phyloP scores from a whole-genome alignment of 2,329 filamentous ascomycete species.

The Neonectria neomacrospora region DNA sequence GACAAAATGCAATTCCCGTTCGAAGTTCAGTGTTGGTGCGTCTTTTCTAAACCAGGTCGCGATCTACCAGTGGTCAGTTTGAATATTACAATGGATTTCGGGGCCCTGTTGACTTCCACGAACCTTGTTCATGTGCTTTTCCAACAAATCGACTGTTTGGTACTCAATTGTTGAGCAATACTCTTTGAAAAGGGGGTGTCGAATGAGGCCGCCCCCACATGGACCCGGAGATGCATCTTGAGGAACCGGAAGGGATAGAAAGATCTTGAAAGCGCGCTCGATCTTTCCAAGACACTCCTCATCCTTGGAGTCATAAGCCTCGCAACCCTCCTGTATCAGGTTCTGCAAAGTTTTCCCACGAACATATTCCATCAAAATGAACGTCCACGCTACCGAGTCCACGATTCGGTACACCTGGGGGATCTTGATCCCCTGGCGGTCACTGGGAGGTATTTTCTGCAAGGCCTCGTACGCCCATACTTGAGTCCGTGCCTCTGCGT shows the following conservation, averaged over 20 bases:
- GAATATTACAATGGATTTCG: background rate
- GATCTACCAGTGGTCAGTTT: background rate
- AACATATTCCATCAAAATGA: conserved; percentile 16
- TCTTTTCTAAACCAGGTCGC: conserved; percentile 6
- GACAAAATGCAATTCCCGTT: conserved; percentile 14
- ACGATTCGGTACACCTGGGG: conserved; percentile 12
- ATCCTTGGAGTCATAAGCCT: background rate
- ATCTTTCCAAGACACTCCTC: background rate
- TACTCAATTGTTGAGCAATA: conserved; percentile 7
- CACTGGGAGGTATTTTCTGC: background rate
- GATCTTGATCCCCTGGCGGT: conserved; percentile 12
- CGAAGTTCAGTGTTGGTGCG: background rate
- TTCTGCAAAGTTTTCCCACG: background rate
- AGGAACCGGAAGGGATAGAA: conserved; percentile 17
- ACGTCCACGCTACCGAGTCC: background rate
- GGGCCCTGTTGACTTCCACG: too few species aligned
- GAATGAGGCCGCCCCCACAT: conserved; percentile 15
- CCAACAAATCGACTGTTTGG: conserved; percentile 4
- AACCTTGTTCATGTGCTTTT: conserved; percentile 20
- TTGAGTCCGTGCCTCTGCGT: conserved; percentile 5
- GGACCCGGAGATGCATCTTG: conserved; percentile 10
- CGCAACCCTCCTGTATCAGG: background rate
- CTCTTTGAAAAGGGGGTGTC: conserved; percentile 10
- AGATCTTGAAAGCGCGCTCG: background rate
- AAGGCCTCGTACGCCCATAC: background rate